Evolutionary conservation across 495 filamentous ascomycete genomes (phyloP).

Genomic region (Cercophora newfieldiana): DNA sequence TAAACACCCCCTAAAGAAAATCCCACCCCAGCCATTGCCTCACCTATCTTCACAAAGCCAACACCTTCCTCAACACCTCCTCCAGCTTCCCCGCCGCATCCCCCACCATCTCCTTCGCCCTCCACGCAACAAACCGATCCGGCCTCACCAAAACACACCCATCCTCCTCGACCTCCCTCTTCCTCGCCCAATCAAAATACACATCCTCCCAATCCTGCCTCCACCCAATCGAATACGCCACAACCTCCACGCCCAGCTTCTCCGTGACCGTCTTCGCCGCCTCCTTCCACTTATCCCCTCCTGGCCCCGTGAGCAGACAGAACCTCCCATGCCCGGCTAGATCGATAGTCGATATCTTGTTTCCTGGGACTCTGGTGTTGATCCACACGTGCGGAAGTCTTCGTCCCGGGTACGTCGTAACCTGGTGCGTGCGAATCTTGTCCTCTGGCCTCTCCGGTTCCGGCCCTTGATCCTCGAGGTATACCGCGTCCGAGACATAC

Average conservation of each 20-base stretch:
- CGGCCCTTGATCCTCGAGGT: conserved; percentile 23
- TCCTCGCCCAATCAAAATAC: conserved; percentile 39
- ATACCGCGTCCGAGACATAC: conserved; percentile 36
- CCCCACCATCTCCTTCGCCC: conserved; percentile 28
- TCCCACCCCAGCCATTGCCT: no score
- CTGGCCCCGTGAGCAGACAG: conserved; percentile 39
- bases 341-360: conserved; percentile 39
- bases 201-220: conserved; percentile 41
- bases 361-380: conserved; percentile 28
- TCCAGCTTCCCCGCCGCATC: conserved; percentile 25
- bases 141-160: conserved; percentile 47
- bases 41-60: conserved; percentile 16
- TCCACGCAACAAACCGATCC: conserved; percentile 47
- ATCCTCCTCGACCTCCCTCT: conserved; percentile 37
- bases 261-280: conserved; percentile 26
- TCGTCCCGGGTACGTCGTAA: conserved; percentile 39
- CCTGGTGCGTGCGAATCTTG: conserved; percentile 20
- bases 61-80: conserved; percentile 28
- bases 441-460: conserved; percentile 23
- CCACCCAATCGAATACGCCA: conserved; percentile 40
- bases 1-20: no score
- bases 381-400: conserved; percentile 46
- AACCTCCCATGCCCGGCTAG: conserved; percentile 38
- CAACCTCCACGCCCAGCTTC: conserved; percentile 28
- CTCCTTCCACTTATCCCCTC: conserved; percentile 37